Percentiles rank a stretch among this genome's conserved stretches.
Conservation (phyloP, 2,329 filamentous ascomycete species). For the Dactylella cylindrospora region DNA sequence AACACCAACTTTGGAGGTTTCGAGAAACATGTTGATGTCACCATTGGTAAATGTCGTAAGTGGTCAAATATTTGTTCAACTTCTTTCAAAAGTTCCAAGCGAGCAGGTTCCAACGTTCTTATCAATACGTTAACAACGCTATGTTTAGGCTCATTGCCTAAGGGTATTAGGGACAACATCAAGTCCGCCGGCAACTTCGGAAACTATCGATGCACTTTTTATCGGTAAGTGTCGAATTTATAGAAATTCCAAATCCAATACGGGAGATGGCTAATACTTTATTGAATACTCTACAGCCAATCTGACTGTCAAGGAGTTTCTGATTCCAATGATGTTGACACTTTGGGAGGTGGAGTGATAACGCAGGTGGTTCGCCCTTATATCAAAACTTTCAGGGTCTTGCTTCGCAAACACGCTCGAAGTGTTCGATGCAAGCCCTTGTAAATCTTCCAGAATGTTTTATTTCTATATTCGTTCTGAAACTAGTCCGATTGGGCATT, state of each 20-base stretch:
- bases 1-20: conserved; percentile 5
- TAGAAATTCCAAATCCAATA: neutral
- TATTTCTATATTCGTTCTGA: too few relatives aligned
- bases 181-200: neutral
- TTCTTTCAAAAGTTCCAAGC: neutral
- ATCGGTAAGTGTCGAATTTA: conserved; percentile 3
- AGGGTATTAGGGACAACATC: conserved; percentile 4
- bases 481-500: too few relatives aligned
- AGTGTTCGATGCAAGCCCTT: conserved; percentile 2
- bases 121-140: neutral
- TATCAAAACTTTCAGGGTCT: conserved; percentile 3
- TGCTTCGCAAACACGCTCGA: conserved; percentile 7
- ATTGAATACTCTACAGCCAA: neutral
- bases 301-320: conserved; percentile 8
- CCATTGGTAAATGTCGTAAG: conserved; percentile 1
- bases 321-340: conserved; percentile 6
- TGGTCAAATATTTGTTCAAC: too few relatives aligned
- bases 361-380: neutral
- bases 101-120: neutral
- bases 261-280: neutral
- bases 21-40: neutral
- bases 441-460: neutral
- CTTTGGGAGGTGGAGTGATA: neutral
- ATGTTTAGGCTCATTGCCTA: neutral
- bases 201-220: neutral